Base-by-base conservation (phyloP, 2,329 filamentous ascomycete genomes). In the Pseudogymnoascus sp. region DNA sequence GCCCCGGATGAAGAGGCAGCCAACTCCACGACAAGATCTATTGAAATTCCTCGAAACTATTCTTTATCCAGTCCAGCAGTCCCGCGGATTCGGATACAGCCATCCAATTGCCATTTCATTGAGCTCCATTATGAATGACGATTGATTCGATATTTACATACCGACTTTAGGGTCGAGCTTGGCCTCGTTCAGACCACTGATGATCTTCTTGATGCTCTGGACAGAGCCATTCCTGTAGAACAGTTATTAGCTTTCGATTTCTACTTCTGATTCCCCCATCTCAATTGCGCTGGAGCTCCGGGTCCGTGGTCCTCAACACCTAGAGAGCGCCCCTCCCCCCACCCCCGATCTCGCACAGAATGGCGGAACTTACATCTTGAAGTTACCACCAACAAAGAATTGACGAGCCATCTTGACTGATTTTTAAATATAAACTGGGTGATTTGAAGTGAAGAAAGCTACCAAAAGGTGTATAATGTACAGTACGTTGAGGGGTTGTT, bases 341-440 rank as follows among this genome's bases (percentile, higher is more conserved):
- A 31, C 45, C 6, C 5, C 26, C 23, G 26, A 6, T 19, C n/a
- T 31, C 45, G 26, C 26, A 31, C 45, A 52, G 26, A 52, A 31
- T 49, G 65, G 66, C 33, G 64, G 52, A 38, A 77, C 83, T 75
- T 81, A 96, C 92, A 97, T 97, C 85, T 99, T 97, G 83, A 97
- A 97, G 88, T 99, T 99, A 76, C 92, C 92, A 78, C 92, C 92
- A 78, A 96, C 90, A 78, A 96, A 96, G 84, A 96, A 96, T 83
- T 92, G 89, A 83, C 92, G 92, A 84, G 88, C 84, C 92, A 96
- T 96, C 71, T 67, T 74, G 70, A 65, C 66, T 38, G 63, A 64
- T 63, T 62, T 29, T 23, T 63, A 52, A 29, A 31, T 31, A 52
- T 52, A 19, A 52, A 52, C n/a, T 31, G 31, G 45, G 45, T 31